Conservation (phyloP, 306 rosid genomes). For the Alnus glutinosa region DNA sequence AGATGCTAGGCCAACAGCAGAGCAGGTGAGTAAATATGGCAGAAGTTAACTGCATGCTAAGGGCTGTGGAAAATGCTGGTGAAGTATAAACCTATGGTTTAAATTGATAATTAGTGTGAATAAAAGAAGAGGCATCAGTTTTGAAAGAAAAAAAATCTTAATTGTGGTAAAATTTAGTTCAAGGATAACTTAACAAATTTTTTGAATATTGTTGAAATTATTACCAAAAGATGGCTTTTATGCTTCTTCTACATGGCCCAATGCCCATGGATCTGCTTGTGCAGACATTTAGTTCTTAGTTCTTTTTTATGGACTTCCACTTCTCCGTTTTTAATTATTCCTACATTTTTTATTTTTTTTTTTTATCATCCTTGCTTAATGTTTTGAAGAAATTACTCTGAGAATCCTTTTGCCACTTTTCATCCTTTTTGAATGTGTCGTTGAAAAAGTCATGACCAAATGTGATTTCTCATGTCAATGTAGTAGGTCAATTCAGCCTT, state of each 20-base stretch:
- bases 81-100: constrained; percentile 1
- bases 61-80: not conserved
- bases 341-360: too few relatives aligned
- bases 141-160: not conserved
- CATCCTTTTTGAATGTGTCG: constrained; percentile 4
- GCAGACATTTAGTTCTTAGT: constrained; percentile 8
- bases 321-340: not conserved
- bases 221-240: not conserved
- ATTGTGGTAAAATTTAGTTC: not conserved
- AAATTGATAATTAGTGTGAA: not conserved
- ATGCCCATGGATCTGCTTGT: not conserved
- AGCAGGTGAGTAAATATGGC: constrained; percentile 56
- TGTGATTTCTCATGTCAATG: constrained; percentile 3
- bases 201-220: not conserved
- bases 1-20: constrained; percentile 90
- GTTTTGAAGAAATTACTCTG: not conserved
- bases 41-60: constrained; percentile 16
- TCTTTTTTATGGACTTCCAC: not conserved
- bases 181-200: not conserved
- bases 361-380: too few relatives aligned
- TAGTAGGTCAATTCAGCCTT: not conserved
- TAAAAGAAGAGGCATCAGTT: not conserved
- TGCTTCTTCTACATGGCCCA: constrained; percentile 4
- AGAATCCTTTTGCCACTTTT: not conserved
- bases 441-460: not conserved